phyloP scores from a whole-genome alignment of 1,284 basidiomycete genomes.

The Apiotrichum sp. region DNA sequence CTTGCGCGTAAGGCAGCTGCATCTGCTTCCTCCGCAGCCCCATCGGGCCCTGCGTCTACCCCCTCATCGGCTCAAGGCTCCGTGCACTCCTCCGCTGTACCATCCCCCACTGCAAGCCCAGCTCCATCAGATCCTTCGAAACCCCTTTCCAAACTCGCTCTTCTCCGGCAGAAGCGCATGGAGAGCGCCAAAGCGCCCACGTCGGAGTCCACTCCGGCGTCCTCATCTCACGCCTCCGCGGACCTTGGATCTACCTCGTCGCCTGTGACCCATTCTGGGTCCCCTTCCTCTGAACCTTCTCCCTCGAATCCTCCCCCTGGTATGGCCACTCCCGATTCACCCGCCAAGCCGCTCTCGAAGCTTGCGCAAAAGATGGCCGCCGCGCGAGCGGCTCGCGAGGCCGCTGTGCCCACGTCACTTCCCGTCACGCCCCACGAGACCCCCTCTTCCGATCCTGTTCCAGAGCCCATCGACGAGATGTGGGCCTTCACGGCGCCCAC shows the following conservation, averaged over 20 bases:
- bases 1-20: slow-evolving; percentile 39
- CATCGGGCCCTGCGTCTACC: slow-evolving; percentile 16
- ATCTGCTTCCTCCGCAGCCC: not conserved
- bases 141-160: slow-evolving; percentile 62
- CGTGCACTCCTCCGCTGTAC: slow-evolving; percentile 13
- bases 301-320: too few species aligned
- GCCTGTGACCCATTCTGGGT: too few species aligned
- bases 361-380: slow-evolving; percentile 52
- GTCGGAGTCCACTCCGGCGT: too few species aligned
- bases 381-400: slow-evolving; percentile 31
- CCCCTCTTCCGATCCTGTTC: slow-evolving; percentile 2
- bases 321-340: not conserved
- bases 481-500: slow-evolving; percentile 4
- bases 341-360: slow-evolving; percentile 50
- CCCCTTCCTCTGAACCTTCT: slow-evolving; percentile 2
- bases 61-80: slow-evolving; percentile 5
- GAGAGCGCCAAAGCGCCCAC: not conserved
- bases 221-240: too few species aligned
- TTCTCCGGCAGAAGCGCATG: slow-evolving; percentile 55
- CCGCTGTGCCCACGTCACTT: not conserved
- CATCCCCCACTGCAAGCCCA: not conserved
- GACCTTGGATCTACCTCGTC: too few species aligned
- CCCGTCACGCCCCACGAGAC: not conserved
- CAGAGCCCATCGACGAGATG: slow-evolving; percentile 3
- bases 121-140: slow-evolving; percentile 21